A percentile compares a stretch with the other conserved stretches of the same genome.
phyloP scores from a whole-genome alignment of 2,329 filamentous ascomycete species.

The Aureobasidium subglaciale region DNA sequence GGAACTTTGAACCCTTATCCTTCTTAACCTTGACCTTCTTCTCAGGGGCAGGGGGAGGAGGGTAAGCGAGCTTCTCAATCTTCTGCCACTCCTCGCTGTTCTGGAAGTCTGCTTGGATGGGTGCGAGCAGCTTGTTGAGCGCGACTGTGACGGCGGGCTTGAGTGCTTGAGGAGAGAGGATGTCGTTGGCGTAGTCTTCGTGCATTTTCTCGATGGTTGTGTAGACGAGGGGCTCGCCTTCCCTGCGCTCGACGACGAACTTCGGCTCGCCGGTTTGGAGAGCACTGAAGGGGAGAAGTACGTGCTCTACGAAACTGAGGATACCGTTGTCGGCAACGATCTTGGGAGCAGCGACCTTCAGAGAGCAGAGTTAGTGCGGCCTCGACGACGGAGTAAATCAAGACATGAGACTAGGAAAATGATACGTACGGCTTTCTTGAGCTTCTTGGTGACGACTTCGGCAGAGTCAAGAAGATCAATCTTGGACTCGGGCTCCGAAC shows the following conservation, averaged over 20 bases:
- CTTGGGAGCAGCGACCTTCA: slow-evolving; percentile 71
- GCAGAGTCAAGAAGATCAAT: slow-evolving; percentile 73
- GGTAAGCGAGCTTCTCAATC: slow-evolving; percentile 73
- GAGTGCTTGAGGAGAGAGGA: slow-evolving; percentile 76
- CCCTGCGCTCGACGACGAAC: slow-evolving; percentile 60
- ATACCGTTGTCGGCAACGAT: slow-evolving; percentile 80
- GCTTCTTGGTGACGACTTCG: slow-evolving; percentile 72
- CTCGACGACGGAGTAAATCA: not conserved
- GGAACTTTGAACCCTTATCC: slow-evolving; percentile 63
- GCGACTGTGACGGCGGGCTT: slow-evolving; percentile 76
- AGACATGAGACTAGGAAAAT: not conserved
- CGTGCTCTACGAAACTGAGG: slow-evolving; percentile 77
- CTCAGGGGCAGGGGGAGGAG: slow-evolving; percentile 52
- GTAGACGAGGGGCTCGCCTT: slow-evolving; percentile 72
- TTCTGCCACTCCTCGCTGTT: slow-evolving; percentile 72
- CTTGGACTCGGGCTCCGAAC: slow-evolving; percentile 67
- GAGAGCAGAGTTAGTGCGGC: slow-evolving; percentile 37
- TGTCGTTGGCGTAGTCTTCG: slow-evolving; percentile 49
- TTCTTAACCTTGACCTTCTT: slow-evolving; percentile 67
- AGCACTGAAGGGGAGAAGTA: slow-evolving; percentile 70
- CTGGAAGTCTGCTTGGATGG: slow-evolving; percentile 69
- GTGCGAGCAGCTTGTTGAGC: slow-evolving; percentile 65
- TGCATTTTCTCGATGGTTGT: slow-evolving; percentile 61
- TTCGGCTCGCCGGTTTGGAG: slow-evolving; percentile 46
- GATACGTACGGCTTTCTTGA: slow-evolving; percentile 62